Base-by-base conservation (phyloP, 108 stramenopile species). In the Licmophora abbreviata region DNA sequence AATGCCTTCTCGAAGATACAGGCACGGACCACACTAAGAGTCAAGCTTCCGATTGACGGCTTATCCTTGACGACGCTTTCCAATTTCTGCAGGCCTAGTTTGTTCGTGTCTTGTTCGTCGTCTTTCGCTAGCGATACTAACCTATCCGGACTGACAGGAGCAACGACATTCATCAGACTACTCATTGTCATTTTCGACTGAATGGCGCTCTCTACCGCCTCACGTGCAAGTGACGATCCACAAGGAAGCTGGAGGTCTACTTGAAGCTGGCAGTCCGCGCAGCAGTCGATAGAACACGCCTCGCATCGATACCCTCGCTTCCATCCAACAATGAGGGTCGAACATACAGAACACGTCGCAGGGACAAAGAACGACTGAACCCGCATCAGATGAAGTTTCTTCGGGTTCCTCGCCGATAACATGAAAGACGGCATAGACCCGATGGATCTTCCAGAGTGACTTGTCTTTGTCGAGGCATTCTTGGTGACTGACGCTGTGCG, bases 221-320 rank as follows among this genome's bases (percentile, higher is more conserved):
- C 58, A 12, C 41, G 33, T 10, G 89, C 75, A 26, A 54, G 36
- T 10, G 71, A 69, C 1, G 83, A 83, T 7, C 85, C 83, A 48
- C 89, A 91, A 0, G 85, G 85, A 7, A 86, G 48, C 29, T 58
- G 56, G 14, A 82, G 48, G 41, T 92, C 89, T 14, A 92, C 76
- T 29, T 81, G 77, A 17, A 92, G 65, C 31, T 70, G 85, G 48
- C 89, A 92, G 64, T 92, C 85, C 11, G 42, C 34, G 46, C 89
- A 92, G 49, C 83, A 83, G 37, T 72, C 70, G 12, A 92, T 59
- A 20, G 55, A 45, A 51, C 89, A 92, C 8, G 53, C 72, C 54
- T 92, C 89, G 55, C 89, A 92, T 42, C 68, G 77, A 61, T 69
- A 91, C 0, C 47, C 48, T 48, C 38, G 35, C 21, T 71, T 54